phyloP scores from a whole-genome alignment of 257 asterid species.

The Ligustrum vulgare region DNA sequence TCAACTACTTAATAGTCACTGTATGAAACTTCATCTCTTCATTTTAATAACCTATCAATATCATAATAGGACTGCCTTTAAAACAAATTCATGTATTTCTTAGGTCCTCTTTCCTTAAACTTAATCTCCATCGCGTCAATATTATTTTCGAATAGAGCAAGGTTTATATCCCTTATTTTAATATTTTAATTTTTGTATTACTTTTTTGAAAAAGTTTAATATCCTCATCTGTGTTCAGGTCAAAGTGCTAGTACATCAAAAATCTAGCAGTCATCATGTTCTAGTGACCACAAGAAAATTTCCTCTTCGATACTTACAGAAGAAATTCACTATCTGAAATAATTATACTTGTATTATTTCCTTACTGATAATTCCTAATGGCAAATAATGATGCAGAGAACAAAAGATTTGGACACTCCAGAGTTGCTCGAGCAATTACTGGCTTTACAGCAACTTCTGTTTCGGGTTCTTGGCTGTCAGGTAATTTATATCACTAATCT shows the following conservation, averaged over 20 bases:
- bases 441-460: constrained; percentile 79
- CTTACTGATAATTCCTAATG: constrained; percentile 16
- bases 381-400: constrained; percentile 56
- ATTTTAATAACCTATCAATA: background rate
- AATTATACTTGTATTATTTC: background rate
- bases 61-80: background rate
- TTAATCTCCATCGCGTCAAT: background rate
- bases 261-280: background rate
- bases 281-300: background rate
- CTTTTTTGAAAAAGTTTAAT: constrained; percentile 6
- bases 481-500: constrained; percentile 36
- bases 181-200: background rate
- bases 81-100: background rate
- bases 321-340: constrained; percentile 1
- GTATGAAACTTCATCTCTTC: background rate
- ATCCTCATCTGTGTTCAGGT: constrained; percentile 1
- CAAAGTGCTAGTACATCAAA: background rate
- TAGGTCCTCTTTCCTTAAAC: background rate
- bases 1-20: background rate
- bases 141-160: too few species aligned
- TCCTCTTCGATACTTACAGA: background rate
- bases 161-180: background rate
- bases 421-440: constrained; percentile 85
- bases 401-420: constrained; percentile 82
- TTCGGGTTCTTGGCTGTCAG: constrained; percentile 89